Base-by-base conservation (phyloP, 2,329 filamentous ascomycete genomes). In the Pseudopyricularia cyperi region DNA sequence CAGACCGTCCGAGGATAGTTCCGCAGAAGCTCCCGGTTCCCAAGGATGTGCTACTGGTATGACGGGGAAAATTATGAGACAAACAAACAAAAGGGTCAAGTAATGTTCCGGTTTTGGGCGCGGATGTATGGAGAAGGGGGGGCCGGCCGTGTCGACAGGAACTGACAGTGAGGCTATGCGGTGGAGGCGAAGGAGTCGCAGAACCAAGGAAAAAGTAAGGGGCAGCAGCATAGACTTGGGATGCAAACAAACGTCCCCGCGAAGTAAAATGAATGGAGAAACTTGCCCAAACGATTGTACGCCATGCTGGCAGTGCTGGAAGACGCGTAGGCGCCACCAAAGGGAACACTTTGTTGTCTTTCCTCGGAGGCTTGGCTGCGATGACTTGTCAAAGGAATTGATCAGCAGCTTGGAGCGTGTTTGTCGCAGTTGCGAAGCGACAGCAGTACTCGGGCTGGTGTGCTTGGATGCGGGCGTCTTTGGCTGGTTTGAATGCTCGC, bases 201-300 rank as follows among this genome's bases (percentile, higher is more conserved):
- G 46, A 30, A 19, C 33, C 26, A 33, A 26, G n/a, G 26, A 33
- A 11, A 32, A 19, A 17, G n/a, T 30, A 48, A 19, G 46, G 28
- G 46, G 22, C n/a, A 24, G 22, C 24, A 26, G 15, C 17, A 44
- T 22, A 17, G 49, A 37, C 37, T 24, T 50, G 30, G 24, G 33
- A 50, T 22, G 48, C 11, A 50, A 50, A 39, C 8, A 7, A 11
- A 19, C 37, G 37, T n/a, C 37, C 44, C n/a, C n/a, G n/a, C n/a
- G n/a, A n/a, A 22, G 46, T 55, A 54, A 52, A 54, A 55, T 15
- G 47, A 52, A 51, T 54, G 53, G 54, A 53, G 57, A 55, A 55
- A 79, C 80, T 71, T 75, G 80, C 83, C 80, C 74, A 87, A 68
- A 61, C 82, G 80, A 72, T 87, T 85, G 72, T 88, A 88, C 65